Percentiles rank a stretch among this genome's conserved stretches.
Conservation (phyloP, 2,329 filamentous ascomycete genomes). For the Ilyonectria destructans region DNA sequence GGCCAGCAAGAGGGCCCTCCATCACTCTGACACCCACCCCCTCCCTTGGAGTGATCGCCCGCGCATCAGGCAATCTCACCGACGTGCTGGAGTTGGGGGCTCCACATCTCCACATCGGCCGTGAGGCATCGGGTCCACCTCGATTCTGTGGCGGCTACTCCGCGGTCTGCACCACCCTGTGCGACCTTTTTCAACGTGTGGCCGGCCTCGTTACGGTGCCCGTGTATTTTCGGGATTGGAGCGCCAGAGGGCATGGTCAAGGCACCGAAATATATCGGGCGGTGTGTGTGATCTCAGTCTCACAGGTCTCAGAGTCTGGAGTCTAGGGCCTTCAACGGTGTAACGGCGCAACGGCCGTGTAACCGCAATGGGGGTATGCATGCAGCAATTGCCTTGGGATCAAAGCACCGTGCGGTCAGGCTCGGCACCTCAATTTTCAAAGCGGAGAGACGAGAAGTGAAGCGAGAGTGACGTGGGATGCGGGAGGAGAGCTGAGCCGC, state of each 20-base stretch:
- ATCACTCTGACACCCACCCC: constrained; percentile 21
- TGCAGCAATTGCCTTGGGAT: neutral
- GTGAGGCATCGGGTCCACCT: constrained; percentile 31
- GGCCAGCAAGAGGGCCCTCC: constrained; percentile 37
- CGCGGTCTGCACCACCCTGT: neutral
- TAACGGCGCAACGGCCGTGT: neutral
- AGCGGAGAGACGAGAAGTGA: neutral
- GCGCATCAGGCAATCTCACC: constrained; percentile 47
- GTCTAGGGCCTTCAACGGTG: constrained; percentile 3
- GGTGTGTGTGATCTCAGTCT: neutral
- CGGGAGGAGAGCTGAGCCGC: neutral
- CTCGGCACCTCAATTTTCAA: neutral
- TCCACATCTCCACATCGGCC: constrained; percentile 41
- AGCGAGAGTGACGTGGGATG: neutral
- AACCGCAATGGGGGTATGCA: constrained; percentile 1
- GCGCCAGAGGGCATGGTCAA: neutral
- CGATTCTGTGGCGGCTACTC: constrained; percentile 11
- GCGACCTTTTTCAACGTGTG: neutral
- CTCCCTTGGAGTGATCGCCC: constrained; percentile 44
- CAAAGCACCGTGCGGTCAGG: neutral
- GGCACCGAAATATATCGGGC: constrained; percentile 8
- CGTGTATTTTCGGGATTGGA: neutral
- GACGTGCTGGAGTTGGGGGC: constrained; percentile 40
- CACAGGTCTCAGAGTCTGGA: constrained; percentile 10
- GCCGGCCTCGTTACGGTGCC: neutral